A percentile compares a stretch with the other conserved stretches of the same genome.
Evolutionary conservation across 805 yeast genomes (phyloP).

Genomic region (Metschnikowia borealis): DNA sequence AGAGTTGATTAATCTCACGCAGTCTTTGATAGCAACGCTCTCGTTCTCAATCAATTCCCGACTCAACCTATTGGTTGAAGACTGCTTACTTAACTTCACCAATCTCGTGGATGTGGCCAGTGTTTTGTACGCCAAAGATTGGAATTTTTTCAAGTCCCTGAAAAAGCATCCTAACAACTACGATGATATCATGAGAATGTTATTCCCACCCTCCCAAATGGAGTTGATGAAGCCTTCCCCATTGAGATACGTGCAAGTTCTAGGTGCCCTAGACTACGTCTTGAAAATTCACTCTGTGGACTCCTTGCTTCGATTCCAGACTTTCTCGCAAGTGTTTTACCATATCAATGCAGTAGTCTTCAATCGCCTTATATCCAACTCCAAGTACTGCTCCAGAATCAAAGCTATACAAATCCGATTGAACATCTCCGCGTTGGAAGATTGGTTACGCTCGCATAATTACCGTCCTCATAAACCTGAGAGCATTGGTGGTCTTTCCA

Average conservation of each 20-base stretch:
- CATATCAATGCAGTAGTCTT: conserved; percentile 73
- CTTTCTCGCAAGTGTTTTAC: conserved; percentile 71
- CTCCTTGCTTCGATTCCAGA: conserved; percentile 71
- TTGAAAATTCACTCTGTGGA: conserved; percentile 78
- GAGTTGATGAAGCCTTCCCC: conserved; percentile 90
- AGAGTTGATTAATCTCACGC: conserved; percentile 49
- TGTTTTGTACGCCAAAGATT: conserved; percentile 68
- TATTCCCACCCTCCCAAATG: conserved; percentile 79
- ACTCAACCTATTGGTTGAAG: conserved; percentile 54
- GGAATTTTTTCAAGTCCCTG: conserved; percentile 50
- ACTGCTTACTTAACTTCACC: conserved; percentile 68
- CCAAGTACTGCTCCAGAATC: conserved; percentile 71
- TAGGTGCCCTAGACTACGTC: conserved; percentile 85
- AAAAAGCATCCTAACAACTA: conserved; percentile 47
- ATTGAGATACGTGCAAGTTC: conserved; percentile 72
- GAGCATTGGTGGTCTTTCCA: conserved; percentile 25
- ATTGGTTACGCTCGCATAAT: conserved; percentile 81
- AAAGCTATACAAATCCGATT: conserved; percentile 87
- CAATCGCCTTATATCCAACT: conserved; percentile 64
- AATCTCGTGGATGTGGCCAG: conserved; percentile 80
- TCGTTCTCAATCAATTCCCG: conserved; percentile 63
- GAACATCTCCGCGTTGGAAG: conserved; percentile 82
- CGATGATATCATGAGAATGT: conserved; percentile 69
- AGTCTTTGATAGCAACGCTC: conserved; percentile 61
- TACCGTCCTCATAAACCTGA: conserved; percentile 39